Base-by-base conservation (phyloP, 768 basidiomycete species). In the Crucibulum laeve region DNA sequence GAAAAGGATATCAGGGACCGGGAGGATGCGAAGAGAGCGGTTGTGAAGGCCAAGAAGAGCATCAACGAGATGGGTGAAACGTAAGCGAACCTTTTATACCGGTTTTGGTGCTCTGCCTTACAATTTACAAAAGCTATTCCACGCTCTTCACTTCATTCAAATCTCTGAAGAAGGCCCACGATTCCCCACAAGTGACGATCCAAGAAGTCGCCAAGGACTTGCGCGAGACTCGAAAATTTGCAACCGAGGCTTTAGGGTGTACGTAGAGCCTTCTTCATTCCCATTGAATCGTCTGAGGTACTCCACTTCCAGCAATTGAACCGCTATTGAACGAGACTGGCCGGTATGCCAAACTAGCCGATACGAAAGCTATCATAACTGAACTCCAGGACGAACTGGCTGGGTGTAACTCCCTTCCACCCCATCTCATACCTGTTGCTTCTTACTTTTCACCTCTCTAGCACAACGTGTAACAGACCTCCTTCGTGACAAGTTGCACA, bases 391-490 rank as follows among this genome's bases (percentile, higher is more conserved):
- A 58, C 6, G 62, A 61, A 22, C 34, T 67, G 5, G 44, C 54
- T 3, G 51, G 57, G 8, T 63, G 67, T 69, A 43, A 23, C 30
- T 32, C 30, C 30, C 30, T 32, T 32, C 30, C 30, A 11, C 15
- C 3, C 30, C 15, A 13, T 3, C 30, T 15, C 30, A 13, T 32
- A 15, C 15, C 15, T 3, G 30, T 32, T 32, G 54, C 36, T 35
- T 35, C 14, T 23, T 28, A 22, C 25, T 6, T 11, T 23, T n/a
- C 30, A 2, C n/a, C n/a, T 5, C 28, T 19, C 23, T 37, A 71
- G 68, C 69, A 3, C 57, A 61, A 24, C 59, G 67, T 33, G 67
- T 70, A 4, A 64, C 57, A 3, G 69, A 70, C 32, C 52, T 73
- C 3, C 55, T 70, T 1, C 61, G 69, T 18, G 64, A 68, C 43